Evolutionary conservation across 2,329 filamentous ascomycete species (phyloP).

Genomic region (Stagonosporopsis cucurbitacearum): DNA sequence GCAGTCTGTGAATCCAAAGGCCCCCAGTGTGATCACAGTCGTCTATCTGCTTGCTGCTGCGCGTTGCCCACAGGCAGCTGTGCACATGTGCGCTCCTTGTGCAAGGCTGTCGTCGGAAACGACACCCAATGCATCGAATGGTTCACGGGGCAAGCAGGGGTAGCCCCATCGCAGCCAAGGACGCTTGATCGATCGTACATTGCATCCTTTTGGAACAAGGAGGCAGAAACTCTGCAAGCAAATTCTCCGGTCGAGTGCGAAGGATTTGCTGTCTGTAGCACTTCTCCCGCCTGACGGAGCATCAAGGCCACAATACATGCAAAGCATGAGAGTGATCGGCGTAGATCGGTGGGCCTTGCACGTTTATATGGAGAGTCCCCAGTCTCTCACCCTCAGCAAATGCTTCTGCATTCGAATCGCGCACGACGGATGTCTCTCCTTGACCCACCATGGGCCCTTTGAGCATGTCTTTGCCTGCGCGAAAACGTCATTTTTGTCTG

Average conservation of each 20-base stretch:
- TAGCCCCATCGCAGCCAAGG: constrained; percentile 1
- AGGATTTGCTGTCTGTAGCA: background rate
- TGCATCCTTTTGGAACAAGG: background rate
- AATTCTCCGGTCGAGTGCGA: background rate
- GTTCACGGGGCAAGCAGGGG: constrained; percentile 10
- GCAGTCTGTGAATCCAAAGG: no score
- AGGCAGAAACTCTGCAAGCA: background rate
- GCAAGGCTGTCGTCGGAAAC: constrained; percentile 12
- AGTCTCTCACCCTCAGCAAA: constrained; percentile 7
- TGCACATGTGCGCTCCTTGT: background rate
- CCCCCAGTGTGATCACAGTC: background rate
- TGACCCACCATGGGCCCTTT: constrained; percentile 13
- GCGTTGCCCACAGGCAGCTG: background rate
- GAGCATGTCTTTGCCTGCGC: constrained; percentile 7
- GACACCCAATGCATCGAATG: constrained; percentile 10
- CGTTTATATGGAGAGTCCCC: constrained; percentile 14
- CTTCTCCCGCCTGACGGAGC: background rate
- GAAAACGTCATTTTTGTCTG: constrained; percentile 24
- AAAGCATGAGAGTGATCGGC: constrained; percentile 15
- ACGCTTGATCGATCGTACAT: background rate
- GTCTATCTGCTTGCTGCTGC: no score
- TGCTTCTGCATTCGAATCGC: constrained; percentile 23
- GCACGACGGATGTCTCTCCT: constrained; percentile 22
- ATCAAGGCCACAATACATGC: background rate
- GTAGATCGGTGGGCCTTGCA: constrained; percentile 17